Conservation (phyloP, 2,329 filamentous ascomycete genomes). For the Rosellinia necatrix region DNA sequence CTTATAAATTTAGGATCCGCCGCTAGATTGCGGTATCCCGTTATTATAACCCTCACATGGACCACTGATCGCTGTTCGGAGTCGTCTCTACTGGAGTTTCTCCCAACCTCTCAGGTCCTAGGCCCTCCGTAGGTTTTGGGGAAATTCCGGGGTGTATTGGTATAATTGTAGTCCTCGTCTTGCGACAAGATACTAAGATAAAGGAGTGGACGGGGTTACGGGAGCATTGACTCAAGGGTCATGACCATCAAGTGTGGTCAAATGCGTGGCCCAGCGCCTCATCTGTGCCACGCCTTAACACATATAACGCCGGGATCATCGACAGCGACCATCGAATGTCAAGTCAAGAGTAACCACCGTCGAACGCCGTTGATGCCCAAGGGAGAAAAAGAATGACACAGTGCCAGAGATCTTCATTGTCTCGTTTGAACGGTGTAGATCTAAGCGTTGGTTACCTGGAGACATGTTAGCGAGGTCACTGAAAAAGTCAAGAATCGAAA, state of each 20-base stretch:
- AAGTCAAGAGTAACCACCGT: slow-evolving; percentile 39
- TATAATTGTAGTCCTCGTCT: slow-evolving; percentile 26
- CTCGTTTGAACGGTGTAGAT: slow-evolving; percentile 34
- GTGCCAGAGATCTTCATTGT: slow-evolving; percentile 41
- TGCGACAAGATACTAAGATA: slow-evolving; percentile 22
- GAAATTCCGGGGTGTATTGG: slow-evolving; percentile 32
- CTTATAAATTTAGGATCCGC: slow-evolving; percentile 26
- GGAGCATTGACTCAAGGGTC: slow-evolving; percentile 28
- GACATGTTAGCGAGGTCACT: slow-evolving; percentile 9
- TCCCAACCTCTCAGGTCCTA: slow-evolving; percentile 26
- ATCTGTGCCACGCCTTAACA: slow-evolving; percentile 38
- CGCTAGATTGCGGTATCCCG: slow-evolving; percentile 28
- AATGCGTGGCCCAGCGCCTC: slow-evolving; percentile 32
- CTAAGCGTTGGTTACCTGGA: slow-evolving; percentile 44
- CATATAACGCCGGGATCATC: slow-evolving; percentile 43
- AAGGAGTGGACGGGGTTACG: slow-evolving; percentile 40
- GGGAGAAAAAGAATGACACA: slow-evolving; percentile 38
- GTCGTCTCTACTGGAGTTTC: slow-evolving; percentile 20
- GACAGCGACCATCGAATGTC: slow-evolving; percentile 40
- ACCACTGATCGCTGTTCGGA: slow-evolving; percentile 27
- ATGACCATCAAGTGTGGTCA: slow-evolving; percentile 30
- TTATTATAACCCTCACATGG: slow-evolving; percentile 38
- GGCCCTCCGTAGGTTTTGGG: slow-evolving; percentile 33
- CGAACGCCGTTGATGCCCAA: slow-evolving; percentile 44
- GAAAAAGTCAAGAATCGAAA: background rate